Evolutionary conservation across 768 basidiomycete genomes (phyloP).

Genomic region (Suillus variegatus): DNA sequence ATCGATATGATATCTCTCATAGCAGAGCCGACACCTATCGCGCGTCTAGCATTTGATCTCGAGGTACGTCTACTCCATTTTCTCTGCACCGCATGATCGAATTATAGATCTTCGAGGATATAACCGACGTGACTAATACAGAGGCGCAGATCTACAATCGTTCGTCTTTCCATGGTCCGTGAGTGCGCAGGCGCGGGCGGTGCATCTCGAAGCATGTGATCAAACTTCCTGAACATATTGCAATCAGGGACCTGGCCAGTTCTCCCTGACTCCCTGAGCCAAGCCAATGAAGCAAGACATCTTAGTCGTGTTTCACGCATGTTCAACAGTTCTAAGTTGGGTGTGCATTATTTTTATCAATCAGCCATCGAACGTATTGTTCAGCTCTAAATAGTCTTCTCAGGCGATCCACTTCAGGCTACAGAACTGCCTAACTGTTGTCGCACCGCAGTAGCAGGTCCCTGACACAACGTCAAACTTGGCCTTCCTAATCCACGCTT

Average conservation of each 20-base stretch:
- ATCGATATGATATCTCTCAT: not conserved
- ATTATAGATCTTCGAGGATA: not conserved
- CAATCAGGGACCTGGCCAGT: not conserved
- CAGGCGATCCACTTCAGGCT: not conserved
- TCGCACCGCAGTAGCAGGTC: not conserved
- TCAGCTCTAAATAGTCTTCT: slow-evolving; percentile 1
- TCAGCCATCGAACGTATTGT: not conserved
- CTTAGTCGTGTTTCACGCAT: slow-evolving; percentile 5
- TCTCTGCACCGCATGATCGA: not conserved
- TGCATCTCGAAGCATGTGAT: slow-evolving; percentile 2
- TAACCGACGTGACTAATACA: not conserved
- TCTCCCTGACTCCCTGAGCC: not conserved
- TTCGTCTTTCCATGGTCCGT: slow-evolving; percentile 1
- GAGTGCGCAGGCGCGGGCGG: not conserved
- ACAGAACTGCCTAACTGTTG: not conserved
- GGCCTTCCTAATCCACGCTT: not conserved
- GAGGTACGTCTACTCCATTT: not conserved
- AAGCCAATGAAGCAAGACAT: slow-evolving; percentile 1
- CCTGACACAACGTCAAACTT: not conserved
- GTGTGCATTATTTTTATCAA: not conserved
- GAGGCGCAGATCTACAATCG: not conserved
- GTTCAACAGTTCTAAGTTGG: not conserved
- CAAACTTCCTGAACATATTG: not conserved
- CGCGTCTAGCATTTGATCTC: not conserved
- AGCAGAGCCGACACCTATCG: not conserved